Evolutionary conservation across 768 basidiomycete genomes (phyloP), one percentile per base, ranked within the genome.

Genomic region (Lactifluus pinguis): DNA sequence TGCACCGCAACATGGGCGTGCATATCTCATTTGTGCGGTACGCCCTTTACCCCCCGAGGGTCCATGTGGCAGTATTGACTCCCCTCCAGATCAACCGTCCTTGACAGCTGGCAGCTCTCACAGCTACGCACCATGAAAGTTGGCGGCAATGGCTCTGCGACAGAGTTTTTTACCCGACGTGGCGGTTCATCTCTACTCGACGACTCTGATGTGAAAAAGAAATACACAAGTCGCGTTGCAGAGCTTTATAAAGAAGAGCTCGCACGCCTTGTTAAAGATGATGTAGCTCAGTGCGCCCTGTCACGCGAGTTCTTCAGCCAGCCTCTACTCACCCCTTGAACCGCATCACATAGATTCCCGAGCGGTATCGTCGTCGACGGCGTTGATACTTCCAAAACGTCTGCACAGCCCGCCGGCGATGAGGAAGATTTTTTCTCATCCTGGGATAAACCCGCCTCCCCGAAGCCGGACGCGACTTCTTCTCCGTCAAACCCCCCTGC

Each of bases 401-500:
- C 77, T 9, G 70, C 79, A 0, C 56, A 71, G 1, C 53, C 70
- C 15, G 60, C 70, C 71, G 61, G 77, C 47, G 74, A 76, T 0
- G 92, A 92, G 55, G 95, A 97, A 9, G 95, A 98, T 71, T 99
- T 99, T 74, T 99, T 98, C 75, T 85, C 91, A 50, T 89, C 91
- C 30, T 98, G 95, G 95, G 93, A 95, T 64, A 95, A 95, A 71
- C 87, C 91, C 1, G 74, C 73, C 14, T 57, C 70, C 0, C 62
- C 70, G 29, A 73, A 75, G 60, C 60, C 77, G 44, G 73, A 75
- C 58, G 58, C 76, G 8, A 25, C 65, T 30, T 14, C 68, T 15
- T 52, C 71, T 2, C 49, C 71, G 4, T 15, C 61, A 39, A 63
- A 53, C n/a, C 59, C 63, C 2, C 3, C 56, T 11, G 44, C 57